phyloP scores from a whole-genome alignment of 768 basidiomycete genomes.

The Trichaptum fuscoviolaceum region DNA sequence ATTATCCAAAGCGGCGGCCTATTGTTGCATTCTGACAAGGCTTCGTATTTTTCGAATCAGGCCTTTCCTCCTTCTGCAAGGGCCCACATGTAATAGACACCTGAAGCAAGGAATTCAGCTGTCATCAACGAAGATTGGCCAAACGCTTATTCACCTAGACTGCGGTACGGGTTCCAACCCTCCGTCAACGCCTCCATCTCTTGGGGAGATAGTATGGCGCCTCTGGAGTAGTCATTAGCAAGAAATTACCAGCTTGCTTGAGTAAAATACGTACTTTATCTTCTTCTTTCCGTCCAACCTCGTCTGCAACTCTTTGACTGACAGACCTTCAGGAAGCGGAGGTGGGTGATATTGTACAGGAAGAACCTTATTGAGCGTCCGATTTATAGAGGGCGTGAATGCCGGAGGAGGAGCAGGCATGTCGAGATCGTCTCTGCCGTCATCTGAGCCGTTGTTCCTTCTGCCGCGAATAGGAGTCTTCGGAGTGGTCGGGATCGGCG shows the following conservation, averaged over 20 bases:
- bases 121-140: background rate
- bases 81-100: conserved; percentile 87
- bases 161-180: conserved; percentile 77
- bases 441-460: background rate
- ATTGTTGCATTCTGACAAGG: no score
- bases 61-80: conserved; percentile 40
- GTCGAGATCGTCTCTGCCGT: conserved; percentile 15
- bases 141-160: conserved; percentile 49
- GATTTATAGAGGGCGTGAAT: conserved; percentile 66
- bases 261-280: conserved; percentile 48
- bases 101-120: conserved; percentile 27
- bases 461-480: conserved; percentile 7
- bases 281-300: conserved; percentile 66
- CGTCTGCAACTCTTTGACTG: conserved; percentile 48
- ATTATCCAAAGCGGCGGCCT: no score
- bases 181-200: conserved; percentile 80
- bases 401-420: conserved; percentile 43
- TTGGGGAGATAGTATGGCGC: conserved; percentile 66
- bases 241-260: conserved; percentile 13
- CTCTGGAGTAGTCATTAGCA: conserved; percentile 34
- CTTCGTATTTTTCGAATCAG: background rate
- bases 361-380: conserved; percentile 37
- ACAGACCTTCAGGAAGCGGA: conserved; percentile 55
- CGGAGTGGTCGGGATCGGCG: conserved; percentile 26
- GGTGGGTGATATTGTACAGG: conserved; percentile 25